These are phyloP conservation scores for Calonectria multiphialidica DNA, from an alignment of 2,329 filamentous ascomycete genomes.

Conservation along the genomic window DNA sequence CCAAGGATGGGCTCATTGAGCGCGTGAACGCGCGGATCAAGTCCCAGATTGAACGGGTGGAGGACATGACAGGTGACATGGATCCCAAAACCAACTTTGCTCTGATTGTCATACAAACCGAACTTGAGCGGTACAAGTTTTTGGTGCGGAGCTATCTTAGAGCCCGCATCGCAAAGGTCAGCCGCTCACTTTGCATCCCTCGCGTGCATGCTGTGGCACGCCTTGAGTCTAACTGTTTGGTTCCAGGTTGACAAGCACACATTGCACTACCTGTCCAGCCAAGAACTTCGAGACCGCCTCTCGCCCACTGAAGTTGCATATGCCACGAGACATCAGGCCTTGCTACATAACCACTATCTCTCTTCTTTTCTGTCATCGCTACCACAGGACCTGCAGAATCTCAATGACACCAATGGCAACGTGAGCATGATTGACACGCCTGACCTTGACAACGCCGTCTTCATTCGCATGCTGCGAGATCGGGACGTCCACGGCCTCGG, in stretches of 20 bases:
- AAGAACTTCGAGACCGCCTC: constrained; percentile 70
- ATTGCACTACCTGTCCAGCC: constrained; percentile 76
- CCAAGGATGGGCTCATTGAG: constrained; percentile 80
- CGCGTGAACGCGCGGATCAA: constrained; percentile 81
- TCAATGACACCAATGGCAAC: constrained; percentile 92
- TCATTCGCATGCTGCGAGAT: constrained; percentile 79
- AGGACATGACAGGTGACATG: constrained; percentile 85
- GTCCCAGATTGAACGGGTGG: constrained; percentile 77
- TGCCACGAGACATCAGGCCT: constrained; percentile 84
- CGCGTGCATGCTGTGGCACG: neutral
- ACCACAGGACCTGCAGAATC: constrained; percentile 80
- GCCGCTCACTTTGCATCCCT: neutral
- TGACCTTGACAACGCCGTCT: constrained; percentile 86
- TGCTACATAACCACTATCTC: constrained; percentile 87
- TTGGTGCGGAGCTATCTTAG: constrained; percentile 86
- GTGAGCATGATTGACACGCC: constrained; percentile 93
- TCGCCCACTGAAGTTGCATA: constrained; percentile 85
- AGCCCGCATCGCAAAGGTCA: constrained; percentile 87
- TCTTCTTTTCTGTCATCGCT: constrained; percentile 88
- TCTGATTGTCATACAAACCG: constrained; percentile 95
- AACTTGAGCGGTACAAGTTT: constrained; percentile 94
- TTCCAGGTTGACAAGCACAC: constrained; percentile 80
- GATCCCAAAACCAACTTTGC: constrained; percentile 93
- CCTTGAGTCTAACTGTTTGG: neutral
- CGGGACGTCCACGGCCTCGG: constrained; percentile 70